Evolutionary conservation across 305 asterid species (phyloP).

Genomic region (Solanum chacoense): DNA sequence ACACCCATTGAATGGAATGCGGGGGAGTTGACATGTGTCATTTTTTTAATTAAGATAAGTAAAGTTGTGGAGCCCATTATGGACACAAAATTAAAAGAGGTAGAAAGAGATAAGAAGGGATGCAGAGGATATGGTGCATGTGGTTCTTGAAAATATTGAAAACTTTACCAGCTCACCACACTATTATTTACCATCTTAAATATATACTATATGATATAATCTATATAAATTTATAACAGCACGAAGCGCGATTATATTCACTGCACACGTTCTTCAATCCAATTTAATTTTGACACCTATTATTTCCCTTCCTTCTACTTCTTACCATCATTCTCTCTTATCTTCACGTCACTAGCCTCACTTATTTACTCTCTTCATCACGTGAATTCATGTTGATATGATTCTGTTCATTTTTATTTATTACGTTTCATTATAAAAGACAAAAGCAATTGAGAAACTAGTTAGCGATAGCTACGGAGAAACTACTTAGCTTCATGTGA

Average conservation of each 20-base stretch:
- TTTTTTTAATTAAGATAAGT: rapidly evolving
- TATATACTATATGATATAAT: too few species aligned
- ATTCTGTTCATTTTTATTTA: not conserved
- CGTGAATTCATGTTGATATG: not conserved
- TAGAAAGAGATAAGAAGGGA: not conserved
- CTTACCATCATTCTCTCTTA: not conserved
- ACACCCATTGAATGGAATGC: not conserved
- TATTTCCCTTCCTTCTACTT: not conserved
- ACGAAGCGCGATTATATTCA: too few species aligned
- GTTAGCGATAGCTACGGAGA: not conserved
- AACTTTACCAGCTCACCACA: not conserved
- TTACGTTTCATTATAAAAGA: not conserved
- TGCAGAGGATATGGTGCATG: constrained; percentile 12
- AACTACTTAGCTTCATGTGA: too few species aligned
- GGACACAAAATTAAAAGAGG: not conserved
- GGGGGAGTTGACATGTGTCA: constrained; percentile 2
- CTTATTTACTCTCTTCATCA: not conserved
- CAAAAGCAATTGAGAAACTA: not conserved
- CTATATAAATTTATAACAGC: too few species aligned
- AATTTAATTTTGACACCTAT: not conserved
- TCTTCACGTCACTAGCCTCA: not conserved
- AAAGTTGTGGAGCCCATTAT: not conserved
- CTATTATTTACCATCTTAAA: not conserved
- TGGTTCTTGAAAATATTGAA: constrained; percentile 6
- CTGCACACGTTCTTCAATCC: not conserved